These are phyloP conservation scores for Ophiorrhiza pumila DNA, from an alignment of 257 asterid genomes.

Conservation along the genomic window DNA sequence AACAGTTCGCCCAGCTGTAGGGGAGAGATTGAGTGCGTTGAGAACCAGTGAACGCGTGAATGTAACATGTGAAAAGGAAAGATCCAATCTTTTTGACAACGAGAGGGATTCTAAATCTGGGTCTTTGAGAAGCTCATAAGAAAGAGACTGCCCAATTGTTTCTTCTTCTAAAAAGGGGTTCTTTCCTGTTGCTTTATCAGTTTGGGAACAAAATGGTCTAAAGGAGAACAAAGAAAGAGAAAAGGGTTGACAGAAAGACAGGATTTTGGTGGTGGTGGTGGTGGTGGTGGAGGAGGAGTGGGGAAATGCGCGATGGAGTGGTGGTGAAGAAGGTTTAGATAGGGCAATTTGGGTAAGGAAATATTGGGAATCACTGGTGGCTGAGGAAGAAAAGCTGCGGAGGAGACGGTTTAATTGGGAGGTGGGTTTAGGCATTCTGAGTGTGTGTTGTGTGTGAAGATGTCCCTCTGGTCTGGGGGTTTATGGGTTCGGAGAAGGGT, in stretches of 20 bases:
- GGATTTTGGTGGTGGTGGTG: background rate
- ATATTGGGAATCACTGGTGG: constrained; percentile 22
- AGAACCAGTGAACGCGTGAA: constrained; percentile 46
- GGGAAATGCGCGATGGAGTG: constrained; percentile 14
- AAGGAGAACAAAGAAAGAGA: constrained; percentile 14
- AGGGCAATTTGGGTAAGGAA: constrained; percentile 10
- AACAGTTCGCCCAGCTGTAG: constrained; percentile 65
- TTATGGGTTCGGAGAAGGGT: constrained; percentile 5
- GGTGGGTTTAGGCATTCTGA: constrained; percentile 59
- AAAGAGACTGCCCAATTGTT: constrained; percentile 34
- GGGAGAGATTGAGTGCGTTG: constrained; percentile 53
- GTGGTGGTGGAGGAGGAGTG: constrained; percentile 1
- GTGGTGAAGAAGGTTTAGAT: constrained; percentile 17
- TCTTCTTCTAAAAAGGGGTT: constrained; percentile 20
- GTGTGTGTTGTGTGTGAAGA: background rate
- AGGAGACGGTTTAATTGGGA: constrained; percentile 32
- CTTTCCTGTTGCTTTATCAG: constrained; percentile 11
- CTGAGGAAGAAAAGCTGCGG: constrained; percentile 29
- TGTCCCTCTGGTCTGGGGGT: background rate
- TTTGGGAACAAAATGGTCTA: constrained; percentile 43
- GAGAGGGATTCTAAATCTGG: constrained; percentile 61
- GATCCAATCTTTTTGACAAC: constrained; percentile 63
- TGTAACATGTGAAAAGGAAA: constrained; percentile 66
- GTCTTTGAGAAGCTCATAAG: constrained; percentile 53
- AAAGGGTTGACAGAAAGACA: constrained; percentile 1